Base-by-base conservation (phyloP, 2,329 filamentous ascomycete genomes). In the Penicillium glabrum region DNA sequence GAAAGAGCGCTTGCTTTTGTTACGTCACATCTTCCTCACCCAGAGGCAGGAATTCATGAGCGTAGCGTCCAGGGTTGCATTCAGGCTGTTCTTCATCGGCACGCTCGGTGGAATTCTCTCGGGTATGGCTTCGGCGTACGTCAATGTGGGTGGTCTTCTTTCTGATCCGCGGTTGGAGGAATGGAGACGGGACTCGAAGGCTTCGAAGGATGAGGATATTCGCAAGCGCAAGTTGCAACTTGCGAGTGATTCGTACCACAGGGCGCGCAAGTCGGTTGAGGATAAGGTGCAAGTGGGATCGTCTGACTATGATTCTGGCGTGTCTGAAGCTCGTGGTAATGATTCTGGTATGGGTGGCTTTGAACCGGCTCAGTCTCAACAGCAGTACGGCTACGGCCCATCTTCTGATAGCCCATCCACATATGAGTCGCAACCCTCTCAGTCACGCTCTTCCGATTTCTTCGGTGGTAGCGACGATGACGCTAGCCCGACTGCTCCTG, bases 401-500 rank as follows among this genome's bases (percentile, higher is more conserved):
- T 37, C 50, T 24, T 13, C 27, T 24, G 33, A 19, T 14, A 27
- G 16, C 23, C 35, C 37, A 5, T n/a, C 27, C 14, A 37, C 41
- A 5, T 46, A 33, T 46, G 21, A 53, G 2, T 37, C 41, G 24
- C 56, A 39, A 16, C 33, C 53, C 29, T 51, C 59, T 39, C 39
- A 14, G 11, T 24, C 51, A 35, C 23, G 54, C 7, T 60, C 51
- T 2, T 49, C 49, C 5, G 63, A 68, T 58, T 73, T 75, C 63
- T 72, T 75, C 56, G 29, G 53, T 24, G 44, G 45, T 33, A 70
- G 69, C 41, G 68, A 76, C 43, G 71, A 76, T 57, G 72, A 76
- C 56, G 72, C 73, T 4, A 75, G 72, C 47, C 73, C 74, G 13
- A 69, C 69, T 3, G 71, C 70, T 13, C 57, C 62, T 3, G 72